Base-by-base conservation (phyloP, 495 filamentous ascomycete genomes). In the Amniculicola lignicola region DNA sequence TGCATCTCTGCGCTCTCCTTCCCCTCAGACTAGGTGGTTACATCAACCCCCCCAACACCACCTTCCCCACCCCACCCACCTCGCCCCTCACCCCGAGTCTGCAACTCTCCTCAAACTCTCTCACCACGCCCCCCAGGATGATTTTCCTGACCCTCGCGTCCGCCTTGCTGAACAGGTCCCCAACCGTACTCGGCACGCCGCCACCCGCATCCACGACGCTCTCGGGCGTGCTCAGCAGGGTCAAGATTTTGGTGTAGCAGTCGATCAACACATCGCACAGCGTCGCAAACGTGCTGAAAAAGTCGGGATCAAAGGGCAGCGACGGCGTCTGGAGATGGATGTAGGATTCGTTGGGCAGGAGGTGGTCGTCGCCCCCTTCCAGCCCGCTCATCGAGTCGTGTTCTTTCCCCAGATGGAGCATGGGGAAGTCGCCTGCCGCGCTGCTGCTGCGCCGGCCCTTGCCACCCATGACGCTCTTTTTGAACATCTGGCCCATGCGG, bases 221-320 rank as follows among this genome's bases (percentile, higher is more conserved):
- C 2, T 80, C 74, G 2, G 90, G 82, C 0, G 79, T 78, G 23
- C 82, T 74, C 35, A 97, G 74, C 42, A 97, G 74, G 18, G 70
- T 73, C 64, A 92, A 73, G 18, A 97, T 81, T 27, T 84, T 79
- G 42, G 83, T 82, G 70, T 99, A 99, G 62, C 83, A 88, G 63
- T 97, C 93, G 59, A 96, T 94, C 52, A 99, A 72, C 2, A 94
- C 88, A 69, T 99, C 94, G 72, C 93, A 97, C 21, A 99, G 75
- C 7, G 93, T 96, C n/a, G 90, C 86, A 70, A 97, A 97, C 0
- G 89, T 94, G 72, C 95, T 89, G 69, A 90, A 94, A 66, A 95
- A 99, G 70, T 99, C 93, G 9, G 92, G 92, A 43, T 97, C 93
- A 65, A 99, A 99, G 0, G 93, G 93, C 44, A 97, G 74, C n/a